A percentile compares a stretch with the other conserved stretches of the same genome.
These are phyloP conservation scores for Lagenidium giganteum DNA, from an alignment of 352 stramenopile species.

Conservation along the genomic window DNA sequence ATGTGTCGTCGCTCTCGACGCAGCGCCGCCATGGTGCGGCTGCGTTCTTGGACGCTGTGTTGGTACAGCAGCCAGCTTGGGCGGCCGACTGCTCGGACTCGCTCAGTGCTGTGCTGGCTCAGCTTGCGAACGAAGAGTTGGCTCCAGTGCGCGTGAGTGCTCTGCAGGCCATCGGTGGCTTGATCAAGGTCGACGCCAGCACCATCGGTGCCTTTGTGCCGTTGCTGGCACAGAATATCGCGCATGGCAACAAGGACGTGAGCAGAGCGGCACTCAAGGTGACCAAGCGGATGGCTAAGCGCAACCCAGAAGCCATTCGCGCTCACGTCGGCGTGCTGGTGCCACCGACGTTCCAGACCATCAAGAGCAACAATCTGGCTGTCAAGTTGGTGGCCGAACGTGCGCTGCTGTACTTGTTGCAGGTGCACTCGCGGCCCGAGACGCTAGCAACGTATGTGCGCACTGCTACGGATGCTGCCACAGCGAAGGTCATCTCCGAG, in stretches of 20 bases:
- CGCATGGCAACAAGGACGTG: slow-evolving; percentile 80
- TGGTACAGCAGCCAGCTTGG: slow-evolving; percentile 37
- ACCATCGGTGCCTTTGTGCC: slow-evolving; percentile 38
- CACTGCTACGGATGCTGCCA: slow-evolving; percentile 25
- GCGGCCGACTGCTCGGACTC: slow-evolving; percentile 18
- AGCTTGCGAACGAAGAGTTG: slow-evolving; percentile 61
- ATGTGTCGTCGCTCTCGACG: slow-evolving; percentile 35
- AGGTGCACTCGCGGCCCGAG: slow-evolving; percentile 77
- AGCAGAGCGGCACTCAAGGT: slow-evolving; percentile 65
- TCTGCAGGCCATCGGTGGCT: slow-evolving; percentile 42
- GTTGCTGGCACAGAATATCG: slow-evolving; percentile 55
- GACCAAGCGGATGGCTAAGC: slow-evolving; percentile 69
- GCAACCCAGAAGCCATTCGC: slow-evolving; percentile 47
- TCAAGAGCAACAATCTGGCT: slow-evolving; percentile 87
- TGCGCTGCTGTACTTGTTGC: slow-evolving; percentile 82
- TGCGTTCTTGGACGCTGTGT: slow-evolving; percentile 45
- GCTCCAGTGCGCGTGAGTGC: slow-evolving; percentile 47
- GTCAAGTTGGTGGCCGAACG: slow-evolving; percentile 85
- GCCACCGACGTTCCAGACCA: slow-evolving; percentile 71
- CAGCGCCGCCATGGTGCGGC: slow-evolving; percentile 60
- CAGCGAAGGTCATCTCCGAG: slow-evolving; percentile 84
- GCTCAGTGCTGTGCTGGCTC: slow-evolving; percentile 26
- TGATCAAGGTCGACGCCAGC: slow-evolving; percentile 46
- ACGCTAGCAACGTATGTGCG: slow-evolving; percentile 71
- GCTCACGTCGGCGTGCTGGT: slow-evolving; percentile 56